Evolutionary conservation across 2,329 filamentous ascomycete genomes (phyloP), one percentile per base, ranked within the genome.

Genomic region (Ascochyta lentis): DNA sequence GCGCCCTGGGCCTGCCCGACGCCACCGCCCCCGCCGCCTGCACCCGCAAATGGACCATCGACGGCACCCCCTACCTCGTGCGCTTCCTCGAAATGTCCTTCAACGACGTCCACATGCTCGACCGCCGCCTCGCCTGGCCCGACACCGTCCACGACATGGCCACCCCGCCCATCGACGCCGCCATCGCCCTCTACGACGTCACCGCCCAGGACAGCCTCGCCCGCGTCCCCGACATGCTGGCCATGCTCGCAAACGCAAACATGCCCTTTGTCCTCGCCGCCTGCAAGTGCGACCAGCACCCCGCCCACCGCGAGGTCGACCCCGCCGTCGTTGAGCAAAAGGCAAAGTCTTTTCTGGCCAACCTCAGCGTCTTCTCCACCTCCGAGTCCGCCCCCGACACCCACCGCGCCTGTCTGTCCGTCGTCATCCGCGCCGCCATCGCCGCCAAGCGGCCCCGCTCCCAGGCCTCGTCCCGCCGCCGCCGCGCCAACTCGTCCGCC

Each of bases 151-250:
- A 89, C 69, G 90, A 91, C 56, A 82, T 87, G 60, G 84, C 88
- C 58, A 82, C 91, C 56, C 91, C 92, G 45, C 84, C 83, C 37
- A 84, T 96, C 68, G 91, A 98, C 69, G 94, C 90, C 19, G 92
- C 90, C 41, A 79, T 97, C 65, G 85, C 94, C 55, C 80, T 98
- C 44, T 96, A 96, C 81, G 91, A 97, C 82, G 89, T 96, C 40
- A 90, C 87, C 75, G 89, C 90, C 72, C 84, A 86, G 65, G 86
- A 88, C 57, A 94, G 88, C 72, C 86, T 96, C 66, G 83, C 84
- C 56, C 86, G 89, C 57, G 81, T 96, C 50, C 88, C 90, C 37
- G 85, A 89, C 66, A 86, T 91, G 59, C 81, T 96, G 72, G 87
- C 86, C 78, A 88, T 89, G 38, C 81, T 96, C 47, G 84, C 86